Evolutionary conservation across 768 basidiomycete genomes (phyloP), one percentile per base, ranked within the genome.

Genomic region (Auriculariales sp.): DNA sequence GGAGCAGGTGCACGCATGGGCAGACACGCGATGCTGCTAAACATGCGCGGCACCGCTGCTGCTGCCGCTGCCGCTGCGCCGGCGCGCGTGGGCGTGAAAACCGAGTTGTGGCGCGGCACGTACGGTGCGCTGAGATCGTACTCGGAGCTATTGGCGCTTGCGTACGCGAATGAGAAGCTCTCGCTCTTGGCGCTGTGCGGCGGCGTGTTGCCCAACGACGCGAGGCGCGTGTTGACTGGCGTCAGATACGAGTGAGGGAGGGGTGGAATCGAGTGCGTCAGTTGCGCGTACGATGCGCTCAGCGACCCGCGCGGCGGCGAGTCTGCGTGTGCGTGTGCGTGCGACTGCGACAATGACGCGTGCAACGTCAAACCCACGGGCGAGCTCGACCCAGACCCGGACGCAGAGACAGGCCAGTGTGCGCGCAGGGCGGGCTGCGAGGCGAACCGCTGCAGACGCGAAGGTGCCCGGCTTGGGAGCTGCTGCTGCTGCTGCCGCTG

Each of bases 281-380:
- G n/a, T 17, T 44, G 36, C 36, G 22, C n/a, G 27, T 49, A 34
- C 48, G 32, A 27, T 29, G 48, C 33, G 17, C 31, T 25, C 11
- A 42, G 42, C 35, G 49, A 39, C 28, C 36, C 35, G 39, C 25
- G 42, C 25, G 11, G 42, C 27, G 36, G 49, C n/a, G n/a, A n/a
- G n/a, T n/a, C n/a, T n/a, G n/a, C n/a, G n/a, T n/a, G n/a, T n/a
- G n/a, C n/a, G n/a, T n/a, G n/a, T n/a, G n/a, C n/a, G n/a, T n/a
- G n/a, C n/a, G n/a, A n/a, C n/a, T n/a, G n/a, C 42, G 49, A 44
- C 39, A 39, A 42, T 22, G 49, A 50, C 28, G 49, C 30, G 36
- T 35, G 42, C 36, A 28, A 30, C 28, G 49, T 28, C 25, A 42
- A 17, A 14, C 29, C 34, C 33, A n/a, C 24, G 36, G 29, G 17